These are phyloP conservation scores for Naganishia albida DNA, from an alignment of 1,284 basidiomycete genomes.

Conservation along the genomic window DNA sequence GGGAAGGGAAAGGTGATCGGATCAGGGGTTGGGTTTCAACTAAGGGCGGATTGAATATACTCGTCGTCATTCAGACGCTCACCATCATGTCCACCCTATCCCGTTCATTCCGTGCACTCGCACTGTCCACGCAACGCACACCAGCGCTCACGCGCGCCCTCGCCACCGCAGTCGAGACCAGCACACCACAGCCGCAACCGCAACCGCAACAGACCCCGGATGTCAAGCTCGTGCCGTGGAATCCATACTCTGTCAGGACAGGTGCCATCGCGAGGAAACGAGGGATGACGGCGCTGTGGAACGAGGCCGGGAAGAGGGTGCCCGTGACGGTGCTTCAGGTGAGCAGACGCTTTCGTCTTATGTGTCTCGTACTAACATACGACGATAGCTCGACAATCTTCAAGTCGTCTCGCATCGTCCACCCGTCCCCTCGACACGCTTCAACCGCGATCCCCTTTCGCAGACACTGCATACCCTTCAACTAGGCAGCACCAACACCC, in stretches of 20 bases:
- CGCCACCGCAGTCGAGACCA: background rate
- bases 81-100: constrained; percentile 13
- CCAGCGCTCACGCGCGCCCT: background rate
- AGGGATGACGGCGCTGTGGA: constrained; percentile 94
- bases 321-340: constrained; percentile 96
- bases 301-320: constrained; percentile 78
- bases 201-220: background rate
- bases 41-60: background rate
- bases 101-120: constrained; percentile 14
- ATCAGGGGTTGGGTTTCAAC: background rate
- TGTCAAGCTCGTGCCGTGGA: constrained; percentile 60
- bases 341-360: constrained; percentile 45
- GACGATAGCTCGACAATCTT: constrained; percentile 56
- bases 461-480: constrained; percentile 81
- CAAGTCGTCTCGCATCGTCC: constrained; percentile 53
- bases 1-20: constrained; percentile 5
- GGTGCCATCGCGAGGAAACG: constrained; percentile 95
- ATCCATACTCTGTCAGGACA: constrained; percentile 80
- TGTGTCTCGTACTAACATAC: background rate
- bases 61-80: background rate
- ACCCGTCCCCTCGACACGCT: constrained; percentile 36
- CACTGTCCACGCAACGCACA: background rate
- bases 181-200: background rate
- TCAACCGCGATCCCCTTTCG: constrained; percentile 18
- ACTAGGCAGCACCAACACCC: constrained; percentile 74